Percentiles rank a stretch among this genome's conserved stretches.
Evolutionary conservation across 106 monocot species (phyloP).

Genomic region (Vanilla planifolia): DNA sequence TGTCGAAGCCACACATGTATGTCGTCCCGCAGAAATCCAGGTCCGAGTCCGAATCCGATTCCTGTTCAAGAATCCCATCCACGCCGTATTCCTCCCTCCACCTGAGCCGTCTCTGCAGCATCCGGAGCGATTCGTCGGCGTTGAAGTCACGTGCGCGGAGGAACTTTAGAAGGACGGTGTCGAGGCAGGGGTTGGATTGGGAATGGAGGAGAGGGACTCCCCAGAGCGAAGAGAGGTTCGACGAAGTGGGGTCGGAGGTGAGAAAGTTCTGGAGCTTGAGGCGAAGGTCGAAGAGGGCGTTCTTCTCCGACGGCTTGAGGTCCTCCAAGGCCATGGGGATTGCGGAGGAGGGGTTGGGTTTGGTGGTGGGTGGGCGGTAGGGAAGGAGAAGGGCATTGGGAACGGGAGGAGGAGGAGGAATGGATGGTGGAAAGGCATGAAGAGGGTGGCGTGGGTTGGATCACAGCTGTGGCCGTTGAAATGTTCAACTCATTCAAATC

Average conservation of each 20-base stretch:
- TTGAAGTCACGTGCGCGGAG: conserved; percentile 54
- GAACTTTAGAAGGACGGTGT: conserved; percentile 65
- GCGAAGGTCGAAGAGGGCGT: conserved; percentile 40
- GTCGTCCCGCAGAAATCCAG: conserved; percentile 10
- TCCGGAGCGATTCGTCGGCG: conserved; percentile 34
- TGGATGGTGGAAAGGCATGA: background rate
- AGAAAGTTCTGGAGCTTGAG: conserved; percentile 35
- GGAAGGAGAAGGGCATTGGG: background rate
- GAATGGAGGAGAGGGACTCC: conserved; percentile 44
- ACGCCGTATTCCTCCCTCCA: conserved; percentile 50
- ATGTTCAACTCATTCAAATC: too few relatives aligned
- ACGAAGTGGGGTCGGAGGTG: background rate
- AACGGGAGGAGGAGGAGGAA: background rate
- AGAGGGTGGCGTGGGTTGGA: background rate
- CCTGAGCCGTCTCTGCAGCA: conserved; percentile 35
- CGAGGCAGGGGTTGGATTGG: conserved; percentile 25
- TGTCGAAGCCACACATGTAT: conserved; percentile 34
- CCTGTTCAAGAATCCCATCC: conserved; percentile 36
- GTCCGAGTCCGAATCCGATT: conserved; percentile 14
- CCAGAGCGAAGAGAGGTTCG: conserved; percentile 33
- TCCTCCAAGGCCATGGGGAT: conserved; percentile 4
- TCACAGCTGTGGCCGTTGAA: background rate
- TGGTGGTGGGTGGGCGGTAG: background rate
- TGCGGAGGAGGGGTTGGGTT: too few relatives aligned
- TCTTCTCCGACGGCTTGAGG: conserved; percentile 38